phyloP scores from a whole-genome alignment of 345 rosid species.

The Lagerstroemia speciosa region DNA sequence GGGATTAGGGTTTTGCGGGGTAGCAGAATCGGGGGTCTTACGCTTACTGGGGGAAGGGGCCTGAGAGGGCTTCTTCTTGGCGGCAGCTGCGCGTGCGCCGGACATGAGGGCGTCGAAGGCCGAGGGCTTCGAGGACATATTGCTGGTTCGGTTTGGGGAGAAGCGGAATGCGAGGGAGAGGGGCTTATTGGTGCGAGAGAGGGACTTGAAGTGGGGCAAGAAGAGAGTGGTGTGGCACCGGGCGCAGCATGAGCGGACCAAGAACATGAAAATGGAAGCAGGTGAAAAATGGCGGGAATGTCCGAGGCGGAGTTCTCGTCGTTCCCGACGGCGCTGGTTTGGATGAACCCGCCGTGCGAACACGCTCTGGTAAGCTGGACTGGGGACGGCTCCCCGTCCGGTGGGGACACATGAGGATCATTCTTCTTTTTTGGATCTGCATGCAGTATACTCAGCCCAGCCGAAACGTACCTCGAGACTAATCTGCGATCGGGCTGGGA shows the following conservation, averaged over 20 bases:
- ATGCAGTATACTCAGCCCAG: too few relatives aligned
- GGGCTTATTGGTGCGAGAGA: constrained; percentile 12
- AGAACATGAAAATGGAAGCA: not conserved
- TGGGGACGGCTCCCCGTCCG: too few relatives aligned
- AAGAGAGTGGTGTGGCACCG: constrained; percentile 9
- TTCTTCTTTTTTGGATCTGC: too few relatives aligned
- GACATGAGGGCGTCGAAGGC: constrained; percentile 91
- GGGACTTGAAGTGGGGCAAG: constrained; percentile 3
- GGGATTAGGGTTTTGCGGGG: constrained; percentile 8
- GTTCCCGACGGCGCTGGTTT: not conserved
- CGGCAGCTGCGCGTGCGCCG: constrained; percentile 54
- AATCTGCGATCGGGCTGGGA: too few relatives aligned
- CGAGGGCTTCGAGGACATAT: constrained; percentile 53
- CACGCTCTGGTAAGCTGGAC: not conserved
- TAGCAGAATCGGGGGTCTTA: constrained; percentile 15
- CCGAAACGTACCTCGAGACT: too few relatives aligned
- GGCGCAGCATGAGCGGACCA: constrained; percentile 5
- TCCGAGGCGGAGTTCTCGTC: not conserved
- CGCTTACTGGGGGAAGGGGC: constrained; percentile 21
- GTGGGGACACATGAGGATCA: too few relatives aligned
- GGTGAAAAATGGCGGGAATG: constrained; percentile 5
- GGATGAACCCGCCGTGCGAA: not conserved
- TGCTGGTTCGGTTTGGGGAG: constrained; percentile 13
- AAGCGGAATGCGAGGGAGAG: constrained; percentile 7
- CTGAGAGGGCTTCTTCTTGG: constrained; percentile 31